Base-by-base conservation (phyloP, 2,329 filamentous ascomycete species). In the Pyrenochaeta sp. region DNA sequence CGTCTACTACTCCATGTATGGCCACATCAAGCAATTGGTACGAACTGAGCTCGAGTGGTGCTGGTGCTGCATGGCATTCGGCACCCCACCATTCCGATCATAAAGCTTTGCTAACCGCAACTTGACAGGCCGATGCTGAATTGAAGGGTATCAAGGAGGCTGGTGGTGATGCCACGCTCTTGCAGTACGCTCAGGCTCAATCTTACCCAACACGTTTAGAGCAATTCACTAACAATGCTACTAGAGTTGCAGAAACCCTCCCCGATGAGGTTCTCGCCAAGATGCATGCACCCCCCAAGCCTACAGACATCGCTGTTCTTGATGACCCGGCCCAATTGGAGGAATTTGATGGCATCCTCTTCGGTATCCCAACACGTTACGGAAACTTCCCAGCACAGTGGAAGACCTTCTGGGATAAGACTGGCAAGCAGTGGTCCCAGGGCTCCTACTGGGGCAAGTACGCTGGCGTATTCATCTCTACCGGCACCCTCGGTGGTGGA, bases 361-460 rank as follows among this genome's bases (percentile, higher is more conserved):
- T 98, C 69, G 95, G 95, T 64, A 95, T 98, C 76, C 95, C 95
- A 55, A 99, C 95, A 45, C 87, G 95, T 65, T 99, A 91, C 81
- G 95, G 95, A 69, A 98, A 96, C 87, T 97, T 97, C 85, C 93
- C 94, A 43, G 91, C 89, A 15, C 95, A 99, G 81, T 97, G 90
- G 90, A 97, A 95, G 84, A 73, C 87, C 36, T 94, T 92, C 84
- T 96, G 92, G 90, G 95, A 99, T 83, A 85, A 86, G 79, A 93
- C 92, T 20, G 94, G 94, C 72, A 83, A 85, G 66, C 90, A 95
- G 78, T 98, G 95, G 95, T 79, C 83, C 57, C 77, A 79, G 12
- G 94, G 94, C 59, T 87, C 82, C 65, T 93, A 85, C 83, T 87
- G 83, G 79, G 93, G 93, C 81, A 98, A 98, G 84, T 88, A 92